Base-by-base conservation (phyloP, 2,329 filamentous ascomycete genomes). In the Trichoderma polysporum region DNA sequence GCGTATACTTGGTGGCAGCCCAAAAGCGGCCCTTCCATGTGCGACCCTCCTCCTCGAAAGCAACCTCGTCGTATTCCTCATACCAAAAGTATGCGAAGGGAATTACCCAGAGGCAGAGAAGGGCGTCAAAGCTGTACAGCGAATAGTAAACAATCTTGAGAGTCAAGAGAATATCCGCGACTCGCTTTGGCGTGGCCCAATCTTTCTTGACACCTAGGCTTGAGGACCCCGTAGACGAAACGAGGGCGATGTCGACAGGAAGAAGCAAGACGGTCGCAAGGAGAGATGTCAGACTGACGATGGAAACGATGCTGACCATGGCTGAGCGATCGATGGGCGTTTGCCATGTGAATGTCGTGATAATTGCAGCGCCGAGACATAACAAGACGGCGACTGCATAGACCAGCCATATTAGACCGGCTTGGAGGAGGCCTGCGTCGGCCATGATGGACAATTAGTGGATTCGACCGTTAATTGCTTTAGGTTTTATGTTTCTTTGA, bases 61-160 rank as follows among this genome's bases (percentile, higher is more conserved):
- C 93, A 22, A 94, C 90, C 79, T 97, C 93, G 74, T 97, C 94
- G 71, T 97, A 97, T 78, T 98, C 95, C 78, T 99, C 95, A 75
- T 97, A 95, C 88, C 91, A 97, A 78, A 99, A 99, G 82, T 99
- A 99, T 56, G 94, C 91, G 76, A 99, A 99, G 0, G 95, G 95
- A 22, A 98, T 91, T 52, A 97, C 86, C 19, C 98, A 78, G 53
- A 99, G 83, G 75, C 95, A 99, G 12, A 99, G 86, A 6, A 97
- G 77, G 1, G 93, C 92, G 78, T 99, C 95, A 71, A 97, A 82
- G 73, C 92, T 95, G 81, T 98, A 99, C 0, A 99, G 85, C 0
- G 89, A 85, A 79, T 98, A 98, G 81, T 99, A 99, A 66, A 97
- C 91, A 67, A 96, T 86, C 77, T 92, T 92, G 70, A 99, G 84